A percentile compares a stretch with the other conserved stretches of the same genome.
Evolutionary conservation across 768 basidiomycete species (phyloP).

Genomic region (Lanmaoa pseudosensibilis): DNA sequence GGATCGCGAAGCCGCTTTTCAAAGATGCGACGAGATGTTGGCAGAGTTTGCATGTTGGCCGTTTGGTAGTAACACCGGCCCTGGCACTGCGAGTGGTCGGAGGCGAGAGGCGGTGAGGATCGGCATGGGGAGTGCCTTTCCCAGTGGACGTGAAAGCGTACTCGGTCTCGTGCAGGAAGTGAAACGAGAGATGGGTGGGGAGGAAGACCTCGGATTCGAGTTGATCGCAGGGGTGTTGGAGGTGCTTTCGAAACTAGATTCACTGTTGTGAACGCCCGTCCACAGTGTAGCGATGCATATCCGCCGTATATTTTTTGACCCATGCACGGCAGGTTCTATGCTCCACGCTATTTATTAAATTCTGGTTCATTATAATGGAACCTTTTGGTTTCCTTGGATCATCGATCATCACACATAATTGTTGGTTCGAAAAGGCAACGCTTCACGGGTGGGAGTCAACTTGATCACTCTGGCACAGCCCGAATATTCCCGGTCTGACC

Average conservation of each 20-base stretch:
- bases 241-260: slow-evolving; percentile 91
- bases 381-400: background rate
- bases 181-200: slow-evolving; percentile 65
- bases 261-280: slow-evolving; percentile 34
- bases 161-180: slow-evolving; percentile 75
- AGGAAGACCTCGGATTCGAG: slow-evolving; percentile 88
- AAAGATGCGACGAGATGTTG: slow-evolving; percentile 90
- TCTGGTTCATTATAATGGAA: slow-evolving; percentile 11
- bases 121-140: slow-evolving; percentile 52
- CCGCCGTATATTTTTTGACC: background rate
- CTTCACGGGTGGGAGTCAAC: no score
- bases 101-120: slow-evolving; percentile 47
- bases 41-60: slow-evolving; percentile 93
- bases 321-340: background rate
- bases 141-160: slow-evolving; percentile 63
- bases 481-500: background rate
- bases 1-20: slow-evolving; percentile 90
- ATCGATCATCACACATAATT: background rate
- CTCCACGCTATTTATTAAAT: slow-evolving; percentile 10
- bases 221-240: slow-evolving; percentile 90
- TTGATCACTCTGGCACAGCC: background rate
- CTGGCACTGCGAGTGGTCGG: slow-evolving; percentile 37
- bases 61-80: slow-evolving; percentile 51
- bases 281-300: background rate
- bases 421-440: background rate